A percentile compares a stretch with the other conserved stretches of the same genome.
Conservation (phyloP, 106 monocot species). For the Dendrobium nobile region DNA sequence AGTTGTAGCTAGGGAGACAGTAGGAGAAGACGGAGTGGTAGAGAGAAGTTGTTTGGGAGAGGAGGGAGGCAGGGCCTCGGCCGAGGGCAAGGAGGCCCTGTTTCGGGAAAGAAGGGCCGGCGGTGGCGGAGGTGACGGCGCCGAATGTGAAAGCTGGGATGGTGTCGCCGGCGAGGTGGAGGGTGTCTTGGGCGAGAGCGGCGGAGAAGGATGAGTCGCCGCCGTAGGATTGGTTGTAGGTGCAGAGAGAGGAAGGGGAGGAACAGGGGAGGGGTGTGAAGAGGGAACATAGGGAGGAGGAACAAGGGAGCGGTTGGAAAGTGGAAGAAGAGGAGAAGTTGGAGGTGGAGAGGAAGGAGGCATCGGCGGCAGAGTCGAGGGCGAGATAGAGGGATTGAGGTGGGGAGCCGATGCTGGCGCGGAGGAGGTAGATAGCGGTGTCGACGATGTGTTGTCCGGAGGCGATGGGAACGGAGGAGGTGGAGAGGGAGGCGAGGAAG, state of each 20-base stretch:
- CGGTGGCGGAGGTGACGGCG: constrained; percentile 43
- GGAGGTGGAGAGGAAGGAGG: constrained; percentile 44
- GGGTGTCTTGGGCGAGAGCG: constrained; percentile 43
- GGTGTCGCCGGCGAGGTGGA: constrained; percentile 41
- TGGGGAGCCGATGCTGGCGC: constrained; percentile 61
- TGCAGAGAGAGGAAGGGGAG: constrained; percentile 19
- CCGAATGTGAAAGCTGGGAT: constrained; percentile 55
- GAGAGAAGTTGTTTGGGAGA: constrained; percentile 44
- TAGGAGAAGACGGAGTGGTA: constrained; percentile 92
- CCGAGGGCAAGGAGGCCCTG: constrained; percentile 75
- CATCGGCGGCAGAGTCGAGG: constrained; percentile 75
- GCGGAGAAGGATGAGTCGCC: constrained; percentile 50
- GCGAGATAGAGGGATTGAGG: constrained; percentile 60
- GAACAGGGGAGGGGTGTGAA: constrained; percentile 36
- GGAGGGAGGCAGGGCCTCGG: constrained; percentile 45
- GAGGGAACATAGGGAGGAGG: constrained; percentile 30
- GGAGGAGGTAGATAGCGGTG: constrained; percentile 69
- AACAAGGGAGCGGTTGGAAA: constrained; percentile 49
- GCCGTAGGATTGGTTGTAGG: constrained; percentile 56
- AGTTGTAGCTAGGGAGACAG: constrained; percentile 87
- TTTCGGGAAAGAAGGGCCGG: constrained; percentile 46
- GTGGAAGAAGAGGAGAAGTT: constrained; percentile 32
- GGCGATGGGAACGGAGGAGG: constrained; percentile 50
- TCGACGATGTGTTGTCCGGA: constrained; percentile 65
- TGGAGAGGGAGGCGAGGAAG: constrained; percentile 31